Evolutionary conservation across 805 yeast species (phyloP).

Genomic region (Groenewaldozyma tartarivorans): DNA sequence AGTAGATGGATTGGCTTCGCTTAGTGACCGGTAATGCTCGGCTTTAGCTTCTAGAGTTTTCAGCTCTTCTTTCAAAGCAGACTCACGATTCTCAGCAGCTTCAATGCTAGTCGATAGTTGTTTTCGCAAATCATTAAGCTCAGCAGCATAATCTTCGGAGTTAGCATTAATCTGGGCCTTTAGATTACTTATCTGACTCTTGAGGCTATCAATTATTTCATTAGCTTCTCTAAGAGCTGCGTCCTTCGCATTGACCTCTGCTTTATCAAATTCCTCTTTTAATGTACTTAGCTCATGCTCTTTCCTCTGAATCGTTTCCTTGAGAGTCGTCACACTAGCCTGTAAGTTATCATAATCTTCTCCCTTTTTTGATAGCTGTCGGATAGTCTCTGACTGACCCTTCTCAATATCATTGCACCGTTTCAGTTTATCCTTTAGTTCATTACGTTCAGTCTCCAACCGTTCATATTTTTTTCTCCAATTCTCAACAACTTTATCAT

Average conservation of each 20-base stretch:
- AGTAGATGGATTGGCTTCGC: conserved; percentile 35
- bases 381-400: conserved; percentile 14
- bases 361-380: conserved; percentile 10
- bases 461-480: conserved; percentile 23
- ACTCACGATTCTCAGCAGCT: conserved; percentile 20
- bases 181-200: conserved; percentile 24
- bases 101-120: conserved; percentile 26
- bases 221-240: conserved; percentile 23
- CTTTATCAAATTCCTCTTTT: conserved; percentile 21
- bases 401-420: conserved; percentile 15
- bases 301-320: conserved; percentile 8
- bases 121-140: conserved; percentile 13
- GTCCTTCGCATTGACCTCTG: conserved; percentile 18
- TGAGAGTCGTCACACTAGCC: conserved; percentile 12
- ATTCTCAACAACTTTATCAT: conserved; percentile 23
- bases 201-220: conserved; percentile 18
- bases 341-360: conserved; percentile 8
- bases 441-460: conserved; percentile 33
- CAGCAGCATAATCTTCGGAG: conserved; percentile 24
- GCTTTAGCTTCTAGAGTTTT: conserved; percentile 56
- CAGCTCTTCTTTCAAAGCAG: conserved; percentile 20
- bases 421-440: conserved; percentile 24
- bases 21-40: conserved; percentile 55
- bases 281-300: conserved; percentile 23
- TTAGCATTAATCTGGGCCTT: conserved; percentile 26